Conservation (phyloP, 2,329 filamentous ascomycete genomes). For the Capronia coronata region DNA sequence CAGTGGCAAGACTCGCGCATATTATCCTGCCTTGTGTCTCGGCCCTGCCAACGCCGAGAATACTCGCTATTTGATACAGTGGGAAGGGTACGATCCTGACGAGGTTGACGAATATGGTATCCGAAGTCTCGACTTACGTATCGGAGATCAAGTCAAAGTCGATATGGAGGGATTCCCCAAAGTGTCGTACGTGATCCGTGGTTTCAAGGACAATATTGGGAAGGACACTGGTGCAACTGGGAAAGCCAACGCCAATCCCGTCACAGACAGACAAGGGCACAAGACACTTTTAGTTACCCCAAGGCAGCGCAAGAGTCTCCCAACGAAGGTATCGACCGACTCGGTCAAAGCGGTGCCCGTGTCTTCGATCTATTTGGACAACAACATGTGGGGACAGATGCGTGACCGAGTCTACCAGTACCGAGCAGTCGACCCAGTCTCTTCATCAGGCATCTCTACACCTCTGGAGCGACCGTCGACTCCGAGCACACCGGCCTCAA, state of each 20-base stretch:
- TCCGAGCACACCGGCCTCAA: slow-evolving; percentile 45
- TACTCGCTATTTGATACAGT: slow-evolving; percentile 42
- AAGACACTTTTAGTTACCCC: slow-evolving; percentile 37
- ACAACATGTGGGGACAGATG: slow-evolving; percentile 42
- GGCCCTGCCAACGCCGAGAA: slow-evolving; percentile 38
- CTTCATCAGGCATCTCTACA: slow-evolving; percentile 32
- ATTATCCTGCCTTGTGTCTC: slow-evolving; percentile 55
- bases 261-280: slow-evolving; percentile 42
- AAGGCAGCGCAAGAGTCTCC: slow-evolving; percentile 41
- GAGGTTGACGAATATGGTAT: slow-evolving; percentile 38
- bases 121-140: slow-evolving; percentile 40
- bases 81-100: slow-evolving; percentile 40
- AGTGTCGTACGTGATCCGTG: slow-evolving; percentile 39
- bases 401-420: slow-evolving; percentile 36
- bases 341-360: slow-evolving; percentile 39
- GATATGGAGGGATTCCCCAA: slow-evolving; percentile 40
- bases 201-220: slow-evolving; percentile 36
- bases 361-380: slow-evolving; percentile 42
- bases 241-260: slow-evolving; percentile 16
- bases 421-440: slow-evolving; percentile 26
- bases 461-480: slow-evolving; percentile 37
- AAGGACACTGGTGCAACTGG: slow-evolving; percentile 25
- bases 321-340: slow-evolving; percentile 30
- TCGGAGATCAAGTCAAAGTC: slow-evolving; percentile 44
- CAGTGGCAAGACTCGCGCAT: slow-evolving; percentile 50